These are phyloP conservation scores for Bromus sterilis DNA, from an alignment of 176 grass and related monocot species.

Conservation along the genomic window DNA sequence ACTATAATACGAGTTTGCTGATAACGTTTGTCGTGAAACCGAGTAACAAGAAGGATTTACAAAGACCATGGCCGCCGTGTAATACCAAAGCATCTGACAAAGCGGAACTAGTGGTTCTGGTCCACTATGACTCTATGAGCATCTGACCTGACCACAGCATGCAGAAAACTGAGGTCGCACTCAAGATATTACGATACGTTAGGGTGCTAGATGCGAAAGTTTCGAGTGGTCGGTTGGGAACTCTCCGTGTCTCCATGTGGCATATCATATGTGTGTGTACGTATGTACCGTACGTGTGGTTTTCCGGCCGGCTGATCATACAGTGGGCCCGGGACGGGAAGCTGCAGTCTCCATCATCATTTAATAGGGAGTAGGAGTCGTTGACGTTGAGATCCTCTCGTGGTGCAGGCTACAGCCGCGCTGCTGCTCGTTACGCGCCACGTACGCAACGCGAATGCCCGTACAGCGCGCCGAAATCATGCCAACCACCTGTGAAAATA, in stretches of 20 bases:
- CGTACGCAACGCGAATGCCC: slow-evolving; percentile 1
- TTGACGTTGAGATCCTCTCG: not conserved
- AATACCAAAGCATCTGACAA: not conserved
- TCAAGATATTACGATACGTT: not conserved
- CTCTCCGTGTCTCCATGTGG: slow-evolving; percentile 14
- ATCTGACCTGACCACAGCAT: not conserved
- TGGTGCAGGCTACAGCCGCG: not conserved
- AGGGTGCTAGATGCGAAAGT: not conserved
- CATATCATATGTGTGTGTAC: not conserved
- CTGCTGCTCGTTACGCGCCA: not conserved
- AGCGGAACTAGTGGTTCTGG: not conserved
- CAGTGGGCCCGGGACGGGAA: not conserved
- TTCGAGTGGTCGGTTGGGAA: slow-evolving; percentile 5
- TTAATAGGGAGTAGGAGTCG: not conserved
- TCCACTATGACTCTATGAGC: not conserved
- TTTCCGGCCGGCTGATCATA: not conserved
- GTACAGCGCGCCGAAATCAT: not conserved
- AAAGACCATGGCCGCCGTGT: not conserved
- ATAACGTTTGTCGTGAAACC: not conserved
- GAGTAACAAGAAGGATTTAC: not conserved
- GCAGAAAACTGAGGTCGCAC: not conserved
- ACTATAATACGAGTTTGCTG: not conserved
- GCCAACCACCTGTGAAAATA: not conserved
- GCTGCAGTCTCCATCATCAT: not conserved
- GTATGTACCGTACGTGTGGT: not conserved